Percentiles rank a stretch among this genome's conserved stretches.
These are phyloP conservation scores for Phytophthora pluvialis DNA, from an alignment of 352 stramenopile genomes.

Conservation along the genomic window DNA sequence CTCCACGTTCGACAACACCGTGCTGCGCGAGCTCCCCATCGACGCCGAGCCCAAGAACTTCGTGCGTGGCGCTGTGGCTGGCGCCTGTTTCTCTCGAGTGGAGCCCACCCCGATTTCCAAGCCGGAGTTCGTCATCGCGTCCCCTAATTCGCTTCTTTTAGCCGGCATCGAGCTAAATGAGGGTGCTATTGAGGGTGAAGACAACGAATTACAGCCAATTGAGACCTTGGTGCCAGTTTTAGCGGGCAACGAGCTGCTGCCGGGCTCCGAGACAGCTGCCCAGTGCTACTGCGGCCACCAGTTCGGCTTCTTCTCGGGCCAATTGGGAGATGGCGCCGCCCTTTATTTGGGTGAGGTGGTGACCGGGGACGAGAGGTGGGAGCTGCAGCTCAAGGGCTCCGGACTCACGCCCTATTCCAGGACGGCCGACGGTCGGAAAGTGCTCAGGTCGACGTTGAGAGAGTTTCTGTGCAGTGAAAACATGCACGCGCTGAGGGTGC, in stretches of 20 bases:
- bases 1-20: constrained; percentile 62
- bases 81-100: constrained; percentile 73
- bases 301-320: constrained; percentile 92
- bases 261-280: constrained; percentile 75
- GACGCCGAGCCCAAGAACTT: constrained; percentile 59
- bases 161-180: constrained; percentile 57
- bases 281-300: constrained; percentile 94
- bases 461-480: constrained; percentile 98
- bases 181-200: background rate
- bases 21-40: constrained; percentile 68
- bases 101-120: constrained; percentile 61
- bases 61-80: constrained; percentile 52
- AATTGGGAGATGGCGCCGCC: constrained; percentile 91
- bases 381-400: constrained; percentile 97
- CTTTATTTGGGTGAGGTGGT: constrained; percentile 91
- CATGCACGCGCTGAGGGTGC: constrained; percentile 94
- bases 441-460: constrained; percentile 92
- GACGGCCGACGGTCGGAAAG: constrained; percentile 94
- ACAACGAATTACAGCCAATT: constrained; percentile 39
- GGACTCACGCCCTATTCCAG: constrained; percentile 96
- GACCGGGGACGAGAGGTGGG: constrained; percentile 63
- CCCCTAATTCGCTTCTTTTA: constrained; percentile 59
- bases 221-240: constrained; percentile 64
- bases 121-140: constrained; percentile 65
- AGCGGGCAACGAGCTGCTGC: constrained; percentile 76